Base-by-base conservation (phyloP, 768 basidiomycete species). In the Boletus sp. region DNA sequence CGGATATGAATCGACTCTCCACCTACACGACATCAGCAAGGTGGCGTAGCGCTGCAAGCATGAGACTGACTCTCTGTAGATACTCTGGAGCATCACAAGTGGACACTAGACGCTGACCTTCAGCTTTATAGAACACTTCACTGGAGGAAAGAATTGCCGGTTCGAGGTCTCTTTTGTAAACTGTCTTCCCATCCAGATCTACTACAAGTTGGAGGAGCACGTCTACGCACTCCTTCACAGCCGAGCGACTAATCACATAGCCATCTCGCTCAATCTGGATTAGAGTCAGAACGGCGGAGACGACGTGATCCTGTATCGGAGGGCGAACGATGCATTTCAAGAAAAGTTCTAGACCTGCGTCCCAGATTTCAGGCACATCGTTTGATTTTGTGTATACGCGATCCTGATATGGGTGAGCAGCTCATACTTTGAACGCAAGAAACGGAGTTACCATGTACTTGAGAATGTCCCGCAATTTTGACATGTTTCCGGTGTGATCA, bases 241-340 rank as follows among this genome's bases (percentile, higher is more conserved):
- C 85, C 2, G 93, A 92, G n/a, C 90, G 87, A 64, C 91, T 92
- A 64, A 98, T 93, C 43, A 82, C 82, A 65, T 88, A 90, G 25
- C 94, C 94, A 58, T 95, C 88, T 15, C 97, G 87, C 64, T 99
- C 97, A 50, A 92, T 83, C 56, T 84, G 89, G 51, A 99, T 85
- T 72, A 95, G 90, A 30, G 81, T 81, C 45, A 98, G 79, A 47
- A 98, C 79, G n/a, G 92, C 90, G 10, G 80, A 75, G 56, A 92
- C 78, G 57, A 98, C 71, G 62, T 93, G 90, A 30, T 85, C 83
- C 61, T 89, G 84, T 72, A 98, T 95, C 46, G 93, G 86, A 39
- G 83, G 76, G 46, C 79, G 77, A 58, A 94, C 83, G 64, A 97
- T 92, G 55, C 85, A 84, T 53, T 84, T 79, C 49, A 93, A 76